phyloP scores from a whole-genome alignment of 176 grass and related monocot genomes.

The Phyllostachys edulis region DNA sequence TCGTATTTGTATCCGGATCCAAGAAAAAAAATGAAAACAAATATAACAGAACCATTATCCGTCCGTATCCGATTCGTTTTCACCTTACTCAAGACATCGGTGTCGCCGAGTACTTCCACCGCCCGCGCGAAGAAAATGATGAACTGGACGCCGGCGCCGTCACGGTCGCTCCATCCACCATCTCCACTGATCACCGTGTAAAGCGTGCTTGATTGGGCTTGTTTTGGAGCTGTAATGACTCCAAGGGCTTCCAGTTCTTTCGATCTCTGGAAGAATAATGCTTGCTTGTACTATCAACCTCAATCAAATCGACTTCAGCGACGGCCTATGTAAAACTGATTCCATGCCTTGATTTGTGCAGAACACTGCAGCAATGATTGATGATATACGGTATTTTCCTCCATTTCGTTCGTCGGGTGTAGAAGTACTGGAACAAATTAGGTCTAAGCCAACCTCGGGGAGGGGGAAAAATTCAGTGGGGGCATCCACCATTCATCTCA shows the following conservation, averaged over 20 bases:
- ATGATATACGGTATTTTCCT: not conserved
- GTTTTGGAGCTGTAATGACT: not conserved
- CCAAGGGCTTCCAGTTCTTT: not conserved
- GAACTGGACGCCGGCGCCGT: no score
- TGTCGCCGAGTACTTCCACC: no score
- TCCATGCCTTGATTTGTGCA: not conserved
- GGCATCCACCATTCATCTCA: no score
- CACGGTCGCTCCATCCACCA: not conserved
- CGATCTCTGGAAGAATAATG: not conserved
- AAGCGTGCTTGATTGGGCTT: not conserved
- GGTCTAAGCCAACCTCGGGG: no score
- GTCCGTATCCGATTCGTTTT: no score
- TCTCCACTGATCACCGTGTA: not conserved
- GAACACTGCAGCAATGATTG: not conserved
- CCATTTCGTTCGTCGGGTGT: not conserved
- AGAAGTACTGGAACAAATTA: not conserved
- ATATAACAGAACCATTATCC: no score
- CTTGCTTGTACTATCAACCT: not conserved
- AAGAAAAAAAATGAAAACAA: no score
- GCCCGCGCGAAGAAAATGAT: no score
- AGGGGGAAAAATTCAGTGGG: no score
- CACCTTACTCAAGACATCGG: no score
- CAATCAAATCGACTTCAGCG: not conserved
- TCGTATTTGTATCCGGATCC: no score
- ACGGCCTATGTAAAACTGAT: not conserved